A percentile compares a stretch with the other conserved stretches of the same genome.
phyloP scores from a whole-genome alignment of 768 basidiomycete genomes.

The Hericium alpestre region DNA sequence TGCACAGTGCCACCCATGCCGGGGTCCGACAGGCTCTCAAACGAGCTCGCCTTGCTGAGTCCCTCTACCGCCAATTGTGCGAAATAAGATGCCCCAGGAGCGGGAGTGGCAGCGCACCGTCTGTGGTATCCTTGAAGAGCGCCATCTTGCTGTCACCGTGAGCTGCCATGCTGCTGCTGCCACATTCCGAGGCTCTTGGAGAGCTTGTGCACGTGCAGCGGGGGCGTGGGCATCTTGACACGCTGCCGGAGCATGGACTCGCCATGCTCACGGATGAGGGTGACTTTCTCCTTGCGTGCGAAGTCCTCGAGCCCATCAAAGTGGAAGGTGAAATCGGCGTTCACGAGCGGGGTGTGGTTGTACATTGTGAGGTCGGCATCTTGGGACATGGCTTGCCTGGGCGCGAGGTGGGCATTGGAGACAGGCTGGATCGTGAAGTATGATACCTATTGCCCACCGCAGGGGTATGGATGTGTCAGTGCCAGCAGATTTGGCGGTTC shows the following conservation, averaged over 20 bases:
- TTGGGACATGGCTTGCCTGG: background rate
- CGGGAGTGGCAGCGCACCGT: constrained; percentile 37
- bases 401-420: background rate
- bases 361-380: constrained; percentile 56
- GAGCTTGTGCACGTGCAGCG: constrained; percentile 59
- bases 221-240: background rate
- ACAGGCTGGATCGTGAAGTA: no score
- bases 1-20: background rate
- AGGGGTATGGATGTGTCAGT: no score
- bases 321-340: constrained; percentile 50
- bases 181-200: constrained; percentile 72
- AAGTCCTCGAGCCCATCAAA: constrained; percentile 71
- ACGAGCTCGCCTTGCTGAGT: constrained; percentile 31
- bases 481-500: no score
- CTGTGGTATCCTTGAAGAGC: constrained; percentile 62
- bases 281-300: constrained; percentile 56
- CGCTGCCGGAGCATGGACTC: constrained; percentile 1
- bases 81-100: constrained; percentile 14
- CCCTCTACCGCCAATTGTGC: constrained; percentile 4
- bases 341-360: constrained; percentile 36
- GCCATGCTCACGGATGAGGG: constrained; percentile 32
- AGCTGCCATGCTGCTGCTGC: constrained; percentile 40
- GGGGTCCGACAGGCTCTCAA: constrained; percentile 24
- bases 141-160: constrained; percentile 76
- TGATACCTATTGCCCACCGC: no score